Base-by-base conservation (phyloP, 2,329 filamentous ascomycete species). In the Calonectria montana region DNA sequence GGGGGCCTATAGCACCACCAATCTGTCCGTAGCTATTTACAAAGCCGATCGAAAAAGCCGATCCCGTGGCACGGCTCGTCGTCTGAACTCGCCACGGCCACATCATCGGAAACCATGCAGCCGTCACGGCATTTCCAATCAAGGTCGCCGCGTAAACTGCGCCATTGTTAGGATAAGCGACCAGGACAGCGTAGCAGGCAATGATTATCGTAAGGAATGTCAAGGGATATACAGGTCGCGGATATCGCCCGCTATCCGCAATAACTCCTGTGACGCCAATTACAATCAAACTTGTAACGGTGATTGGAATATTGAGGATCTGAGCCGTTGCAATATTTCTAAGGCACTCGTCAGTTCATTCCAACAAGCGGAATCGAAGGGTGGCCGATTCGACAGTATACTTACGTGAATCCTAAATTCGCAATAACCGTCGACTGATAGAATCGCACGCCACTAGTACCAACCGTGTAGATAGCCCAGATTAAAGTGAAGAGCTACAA, bases 81-180 rank as follows among this genome's bases (percentile, higher is more conserved):
- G 72, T 74, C 21, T 74, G 72, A 9, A 74, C 69, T 16, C 72
- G 57, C 72, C 72, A 74, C 3, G 72, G 72, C 87, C 87, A 79
- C 86, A 88, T 88, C 70, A 87, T 81, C 0, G 87, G 85, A 72
- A 82, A 88, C 83, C 86, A 87, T 1, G 83, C 82, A 2, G 82
- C 79, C 1, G 84, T 82, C 13, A 87, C 81, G 0, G 83, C 83
- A 53, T 85, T 84, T 7, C 82, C 85, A 31, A 88, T 83, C 27
- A 87, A 72, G 0, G 86, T 88, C 0, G 85, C 86, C 0, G 86
- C 84, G 57, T 88, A 88, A 0, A 88, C 83, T 2, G 79, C 86
- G 7, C 85, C 86, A 39, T 81, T 84, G 74, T 78, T 85, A 2
- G 87, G 86, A 72, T 85, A 88, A 0, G 82, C 84, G 9, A 85